phyloP scores from a whole-genome alignment of 257 asterid genomes.

The Solanum chilense region DNA sequence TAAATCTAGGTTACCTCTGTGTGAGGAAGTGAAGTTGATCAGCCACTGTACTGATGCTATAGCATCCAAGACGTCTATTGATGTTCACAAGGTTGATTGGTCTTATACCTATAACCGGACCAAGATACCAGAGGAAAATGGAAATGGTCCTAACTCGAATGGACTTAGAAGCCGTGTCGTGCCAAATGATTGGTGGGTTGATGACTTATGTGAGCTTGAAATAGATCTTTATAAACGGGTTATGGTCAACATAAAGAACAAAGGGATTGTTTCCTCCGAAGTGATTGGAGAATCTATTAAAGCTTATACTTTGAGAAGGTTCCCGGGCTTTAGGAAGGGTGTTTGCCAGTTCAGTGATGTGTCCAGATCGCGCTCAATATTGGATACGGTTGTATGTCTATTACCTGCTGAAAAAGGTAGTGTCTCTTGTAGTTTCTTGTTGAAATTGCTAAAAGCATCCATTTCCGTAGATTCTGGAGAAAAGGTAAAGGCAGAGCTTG shows the following conservation, averaged over 20 bases:
- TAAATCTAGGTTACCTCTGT: conserved; percentile 35
- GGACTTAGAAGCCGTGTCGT: conserved; percentile 44
- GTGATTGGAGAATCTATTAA: conserved; percentile 83
- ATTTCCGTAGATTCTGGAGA: conserved; percentile 50
- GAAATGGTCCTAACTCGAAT: conserved; percentile 45
- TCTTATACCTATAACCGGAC: conserved; percentile 74
- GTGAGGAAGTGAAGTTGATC: conserved; percentile 66
- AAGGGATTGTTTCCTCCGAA: conserved; percentile 41
- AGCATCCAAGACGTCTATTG: conserved; percentile 62
- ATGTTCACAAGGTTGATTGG: conserved; percentile 79
- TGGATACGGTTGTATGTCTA: conserved; percentile 66
- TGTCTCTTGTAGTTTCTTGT: conserved; percentile 33
- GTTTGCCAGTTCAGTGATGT: conserved; percentile 36
- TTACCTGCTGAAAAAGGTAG: conserved; percentile 68
- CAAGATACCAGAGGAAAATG: conserved; percentile 64
- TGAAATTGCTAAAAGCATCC: background rate
- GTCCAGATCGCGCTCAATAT: conserved; percentile 32
- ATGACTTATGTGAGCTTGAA: conserved; percentile 78
- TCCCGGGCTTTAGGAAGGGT: conserved; percentile 61
- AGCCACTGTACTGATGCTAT: conserved; percentile 70
- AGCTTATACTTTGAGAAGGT: conserved; percentile 57
- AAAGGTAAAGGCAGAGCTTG: conserved; percentile 37
- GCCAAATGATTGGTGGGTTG: conserved; percentile 96
- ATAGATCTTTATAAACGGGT: conserved; percentile 64
- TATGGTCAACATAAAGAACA: conserved; percentile 36